Evolutionary conservation across 1,139 yeast species (phyloP).

Genomic region (Yamadazyma spencermartinsiae): DNA sequence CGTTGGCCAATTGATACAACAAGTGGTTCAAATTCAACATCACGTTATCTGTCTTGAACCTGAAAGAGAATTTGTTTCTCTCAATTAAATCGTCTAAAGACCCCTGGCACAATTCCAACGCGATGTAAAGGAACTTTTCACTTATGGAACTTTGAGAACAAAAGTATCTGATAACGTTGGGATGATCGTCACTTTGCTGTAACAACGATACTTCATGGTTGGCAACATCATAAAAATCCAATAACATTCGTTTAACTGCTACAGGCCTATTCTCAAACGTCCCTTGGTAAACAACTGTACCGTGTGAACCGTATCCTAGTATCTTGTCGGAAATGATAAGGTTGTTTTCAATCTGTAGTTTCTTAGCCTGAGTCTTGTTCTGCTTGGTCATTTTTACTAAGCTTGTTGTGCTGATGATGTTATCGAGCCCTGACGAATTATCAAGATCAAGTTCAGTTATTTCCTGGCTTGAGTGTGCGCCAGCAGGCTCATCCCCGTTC

Average conservation of each 20-base stretch:
- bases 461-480: background rate
- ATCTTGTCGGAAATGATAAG: constrained; percentile 68
- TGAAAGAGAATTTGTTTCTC: constrained; percentile 38
- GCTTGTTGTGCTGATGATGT: constrained; percentile 28
- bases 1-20: constrained; percentile 76
- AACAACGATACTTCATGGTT: constrained; percentile 87
- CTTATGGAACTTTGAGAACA: constrained; percentile 77
- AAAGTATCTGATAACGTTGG: constrained; percentile 88
- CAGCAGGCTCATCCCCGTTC: background rate
- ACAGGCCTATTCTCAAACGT: constrained; percentile 90
- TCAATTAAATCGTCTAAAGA: constrained; percentile 85
- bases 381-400: constrained; percentile 24
- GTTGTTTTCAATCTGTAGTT: constrained; percentile 50
- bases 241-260: constrained; percentile 90
- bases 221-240: constrained; percentile 92
- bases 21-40: constrained; percentile 41
- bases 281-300: constrained; percentile 92
- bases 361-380: constrained; percentile 24
- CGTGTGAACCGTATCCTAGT: constrained; percentile 94
- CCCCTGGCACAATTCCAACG: constrained; percentile 87
- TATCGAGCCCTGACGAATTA: constrained; percentile 5
- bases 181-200: constrained; percentile 96
- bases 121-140: constrained; percentile 87
- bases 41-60: constrained; percentile 15
- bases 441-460: constrained; percentile 12